phyloP scores from a whole-genome alignment of 2,329 filamentous ascomycete species.

The Calonectria pauciramosa region DNA sequence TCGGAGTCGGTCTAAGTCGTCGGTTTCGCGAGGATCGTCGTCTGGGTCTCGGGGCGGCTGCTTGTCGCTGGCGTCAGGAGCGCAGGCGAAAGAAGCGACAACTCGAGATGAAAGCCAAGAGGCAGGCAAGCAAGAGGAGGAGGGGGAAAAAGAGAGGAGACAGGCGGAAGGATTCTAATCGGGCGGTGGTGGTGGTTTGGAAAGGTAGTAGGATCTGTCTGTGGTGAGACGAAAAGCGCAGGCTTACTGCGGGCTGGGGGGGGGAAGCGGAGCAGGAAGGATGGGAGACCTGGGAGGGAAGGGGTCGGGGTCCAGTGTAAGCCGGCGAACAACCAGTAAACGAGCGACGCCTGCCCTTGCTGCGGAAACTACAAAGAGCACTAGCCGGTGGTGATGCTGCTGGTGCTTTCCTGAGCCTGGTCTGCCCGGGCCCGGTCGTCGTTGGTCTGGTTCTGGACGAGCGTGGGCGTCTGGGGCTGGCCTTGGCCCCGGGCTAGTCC shows the following conservation, averaged over 20 bases:
- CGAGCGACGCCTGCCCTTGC: constrained; percentile 14
- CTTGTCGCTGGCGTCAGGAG: constrained; percentile 22
- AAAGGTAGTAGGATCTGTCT: constrained; percentile 11
- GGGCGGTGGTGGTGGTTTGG: constrained; percentile 1
- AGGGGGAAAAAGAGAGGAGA: background rate
- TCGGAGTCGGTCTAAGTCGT: constrained; percentile 9
- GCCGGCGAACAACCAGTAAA: background rate
- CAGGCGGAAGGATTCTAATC: background rate
- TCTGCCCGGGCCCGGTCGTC: background rate
- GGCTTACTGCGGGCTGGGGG: constrained; percentile 12
- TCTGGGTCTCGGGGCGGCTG: constrained; percentile 2
- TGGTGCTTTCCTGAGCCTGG: constrained; percentile 16
- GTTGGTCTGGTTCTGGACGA: constrained; percentile 7
- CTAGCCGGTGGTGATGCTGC: constrained; percentile 21
- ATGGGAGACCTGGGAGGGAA: constrained; percentile 18
- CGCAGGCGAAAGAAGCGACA: background rate
- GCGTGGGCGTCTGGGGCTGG: constrained; percentile 16
- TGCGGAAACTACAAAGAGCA: constrained; percentile 24
- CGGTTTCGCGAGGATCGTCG: background rate
- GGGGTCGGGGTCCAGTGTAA: constrained; percentile 15
- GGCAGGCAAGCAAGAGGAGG: background rate
- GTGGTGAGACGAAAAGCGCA: constrained; percentile 25
- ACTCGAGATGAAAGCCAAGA: background rate
- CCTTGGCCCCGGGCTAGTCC: constrained; percentile 6
- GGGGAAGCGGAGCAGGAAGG: constrained; percentile 10